Base-by-base conservation (phyloP, 2,329 filamentous ascomycete genomes). In the Beauveria bassiana region DNA sequence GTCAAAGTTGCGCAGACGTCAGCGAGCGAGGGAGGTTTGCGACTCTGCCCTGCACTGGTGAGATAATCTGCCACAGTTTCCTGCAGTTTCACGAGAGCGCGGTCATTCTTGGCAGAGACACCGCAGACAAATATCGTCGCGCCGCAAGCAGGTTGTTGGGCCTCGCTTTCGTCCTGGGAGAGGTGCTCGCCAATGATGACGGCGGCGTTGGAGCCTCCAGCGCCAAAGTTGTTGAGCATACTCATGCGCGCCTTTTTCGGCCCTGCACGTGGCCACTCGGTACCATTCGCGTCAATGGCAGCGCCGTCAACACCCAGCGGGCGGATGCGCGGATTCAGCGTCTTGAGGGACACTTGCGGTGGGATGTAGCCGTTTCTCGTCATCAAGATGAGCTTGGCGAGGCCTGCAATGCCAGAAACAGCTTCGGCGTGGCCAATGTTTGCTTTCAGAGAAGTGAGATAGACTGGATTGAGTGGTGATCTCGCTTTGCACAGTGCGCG, bases 401-500 rank as follows among this genome's bases (percentile, higher is more conserved):
- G 31, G 1, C 66, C 67, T 0, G 67, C 68, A 6, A 65, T 59
- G 4, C 70, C 70, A 7, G 71, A 70, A 26, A 67, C 66, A 14
- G 67, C 66, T 53, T 69, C 69, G 1, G 62, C 62, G 45, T 68
- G 69, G 16, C 69, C 69, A 31, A 70, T 65, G 31, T 67, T 67
- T 6, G 61, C 66, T 54, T 70, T 71, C 28, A 69, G 55, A 3
- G 69, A 68, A 10, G 64, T 62, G 1, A 70, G 64, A 54, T 76
- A 69, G 6, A 81, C 68, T 0, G 74, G 70, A 31, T 74, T 68
- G 77, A 77, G 0, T 83, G 81, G 26, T 78, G 73, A 61, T 81
- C 77, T 87, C 93, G 91, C 72, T 95, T 91, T 7, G 86, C 88
- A 10, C 85, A 86, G 69, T 28, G 46, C 46, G 5, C 46, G 46